Evolutionary conservation across 2,329 filamentous ascomycete genomes (phyloP), one percentile per base, ranked within the genome.

Genomic region (Aspergillus brunneoviolaceus): DNA sequence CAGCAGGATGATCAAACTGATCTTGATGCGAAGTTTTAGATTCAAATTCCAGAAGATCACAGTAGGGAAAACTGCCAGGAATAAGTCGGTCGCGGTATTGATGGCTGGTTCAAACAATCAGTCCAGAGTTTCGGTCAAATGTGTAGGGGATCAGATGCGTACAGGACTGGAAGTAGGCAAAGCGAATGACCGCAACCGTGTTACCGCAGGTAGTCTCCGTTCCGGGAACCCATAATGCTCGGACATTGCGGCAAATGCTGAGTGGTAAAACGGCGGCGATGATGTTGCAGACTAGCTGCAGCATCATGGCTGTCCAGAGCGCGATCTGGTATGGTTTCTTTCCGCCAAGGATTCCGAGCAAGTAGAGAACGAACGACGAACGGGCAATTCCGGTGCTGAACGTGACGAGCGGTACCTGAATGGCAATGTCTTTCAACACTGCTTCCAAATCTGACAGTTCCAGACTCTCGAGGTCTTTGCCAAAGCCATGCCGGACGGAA

Each of bases 81-180:
- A 72, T 12, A 73, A 31, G 51, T 73, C 70, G 5, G 65, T 66
- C 11, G 69, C 68, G 2, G 69, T 68, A 49, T 73, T 73, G 55
- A 71, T 66, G 5, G 65, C 69, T 70, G 14, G 6, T 11, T 48
- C 9, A 3, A 23, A 31, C 9, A 39, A 51, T 64, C 23, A 59
- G 48, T 14, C 29, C n/a, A 27, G 27, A 27, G 2, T 5, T 23
- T n/a, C 5, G 0, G 7, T 6, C 7, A 3, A 9, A 49, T 21
- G 39, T 45, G 42, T 12, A 33, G 47, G 9, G 9, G 10, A 27
- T 45, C 27, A 33, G 19, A 29, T 10, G 65, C 65, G 5, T 23
- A 70, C 67, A 67, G 42, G 70, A 70, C 2, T 70, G 70, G n/a
- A 66, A 72, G 33, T 72, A 72, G 49, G 70, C 69, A 45, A 70